phyloP scores from a whole-genome alignment of 306 rosid genomes.

The Dryas alaskensis region DNA sequence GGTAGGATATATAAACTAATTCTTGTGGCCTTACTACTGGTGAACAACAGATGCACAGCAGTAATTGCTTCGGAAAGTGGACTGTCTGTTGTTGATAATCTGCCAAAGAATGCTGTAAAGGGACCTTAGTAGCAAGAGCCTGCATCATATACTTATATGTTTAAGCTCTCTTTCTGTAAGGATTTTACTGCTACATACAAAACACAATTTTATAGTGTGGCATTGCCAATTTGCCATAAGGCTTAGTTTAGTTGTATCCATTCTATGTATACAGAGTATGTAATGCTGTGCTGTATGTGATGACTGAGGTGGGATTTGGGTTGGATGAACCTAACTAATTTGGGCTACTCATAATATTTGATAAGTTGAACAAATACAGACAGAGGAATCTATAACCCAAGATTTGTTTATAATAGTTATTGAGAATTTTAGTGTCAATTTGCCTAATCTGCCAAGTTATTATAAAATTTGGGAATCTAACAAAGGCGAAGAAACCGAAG shows the following conservation, averaged over 20 bases:
- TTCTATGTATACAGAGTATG: background rate
- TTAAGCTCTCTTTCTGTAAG: background rate
- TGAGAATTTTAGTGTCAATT: no score
- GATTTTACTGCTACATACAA: background rate
- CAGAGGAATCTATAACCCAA: background rate
- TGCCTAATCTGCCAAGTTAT: no score
- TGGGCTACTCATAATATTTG: background rate
- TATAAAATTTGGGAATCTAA: no score
- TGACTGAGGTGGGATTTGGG: background rate
- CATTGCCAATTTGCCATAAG: background rate
- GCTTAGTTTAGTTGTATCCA: background rate
- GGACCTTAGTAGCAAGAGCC: constrained; percentile 12
- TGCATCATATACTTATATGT: background rate
- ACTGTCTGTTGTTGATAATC: constrained; percentile 31
- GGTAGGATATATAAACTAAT: background rate
- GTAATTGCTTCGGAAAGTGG: constrained; percentile 41
- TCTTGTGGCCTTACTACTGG: background rate
- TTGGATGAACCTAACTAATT: constrained; percentile 5
- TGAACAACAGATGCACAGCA: constrained; percentile 38
- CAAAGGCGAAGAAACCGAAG: no score
- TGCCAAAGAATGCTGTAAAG: constrained; percentile 29
- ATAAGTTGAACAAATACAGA: background rate
- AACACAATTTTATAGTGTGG: background rate
- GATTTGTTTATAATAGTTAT: no score
- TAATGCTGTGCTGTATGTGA: background rate